Evolutionary conservation across 192 early-diverging fungal species (phyloP).

Genomic region (Fimicolochytrium jonesii): DNA sequence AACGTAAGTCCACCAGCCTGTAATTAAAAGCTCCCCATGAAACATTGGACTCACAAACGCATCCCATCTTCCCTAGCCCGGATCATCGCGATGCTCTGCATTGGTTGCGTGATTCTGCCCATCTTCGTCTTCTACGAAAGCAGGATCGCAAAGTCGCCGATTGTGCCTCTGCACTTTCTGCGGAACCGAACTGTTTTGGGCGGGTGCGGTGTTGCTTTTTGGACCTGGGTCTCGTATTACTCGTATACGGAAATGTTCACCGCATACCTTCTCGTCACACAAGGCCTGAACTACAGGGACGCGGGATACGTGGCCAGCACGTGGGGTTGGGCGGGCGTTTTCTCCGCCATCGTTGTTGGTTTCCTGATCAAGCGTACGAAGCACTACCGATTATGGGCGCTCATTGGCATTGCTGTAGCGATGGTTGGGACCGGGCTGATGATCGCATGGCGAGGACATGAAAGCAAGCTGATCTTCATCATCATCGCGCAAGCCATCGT

Average conservation of each 20-base stretch:
- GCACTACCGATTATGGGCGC: neutral
- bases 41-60: too few species aligned
- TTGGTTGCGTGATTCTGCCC: neutral
- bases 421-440: conserved; percentile 13
- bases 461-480: neutral
- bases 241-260: too few species aligned
- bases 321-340: neutral
- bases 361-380: neutral
- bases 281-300: neutral
- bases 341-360: conserved; percentile 1
- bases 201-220: too few species aligned
- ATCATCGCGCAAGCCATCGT: conserved; percentile 5
- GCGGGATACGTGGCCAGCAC: neutral
- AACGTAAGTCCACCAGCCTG: too few species aligned
- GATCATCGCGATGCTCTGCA: conserved; percentile 7
- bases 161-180: neutral
- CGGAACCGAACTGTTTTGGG: neutral
- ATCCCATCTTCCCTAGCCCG: too few species aligned
- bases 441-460: neutral
- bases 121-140: conserved; percentile 8
- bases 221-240: too few species aligned
- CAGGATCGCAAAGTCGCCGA: neutral
- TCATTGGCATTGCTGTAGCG: neutral
- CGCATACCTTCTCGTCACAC: conserved; percentile 3
- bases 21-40: too few species aligned